Evolutionary conservation across 139 green algal species (phyloP).

Genomic region (Chlorella sp.): DNA sequence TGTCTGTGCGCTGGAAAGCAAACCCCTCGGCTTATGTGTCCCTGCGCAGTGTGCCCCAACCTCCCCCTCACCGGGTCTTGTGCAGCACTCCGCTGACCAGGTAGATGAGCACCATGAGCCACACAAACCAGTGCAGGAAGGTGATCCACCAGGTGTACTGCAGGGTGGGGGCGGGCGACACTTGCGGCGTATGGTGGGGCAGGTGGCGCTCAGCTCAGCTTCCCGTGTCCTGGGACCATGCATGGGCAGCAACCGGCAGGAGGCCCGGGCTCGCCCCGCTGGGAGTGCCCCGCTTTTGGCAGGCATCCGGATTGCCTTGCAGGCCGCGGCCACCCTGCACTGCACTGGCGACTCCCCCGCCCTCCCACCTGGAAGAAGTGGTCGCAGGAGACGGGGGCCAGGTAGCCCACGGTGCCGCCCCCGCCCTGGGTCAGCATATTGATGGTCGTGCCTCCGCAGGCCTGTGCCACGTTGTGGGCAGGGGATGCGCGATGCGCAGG

Average conservation of each 20-base stretch:
- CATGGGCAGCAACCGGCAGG: too few species aligned
- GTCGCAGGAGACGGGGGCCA: conserved; percentile 15
- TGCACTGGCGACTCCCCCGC: too few species aligned
- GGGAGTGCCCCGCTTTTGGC: too few species aligned
- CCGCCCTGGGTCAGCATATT: neutral
- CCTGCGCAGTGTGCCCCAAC: too few species aligned
- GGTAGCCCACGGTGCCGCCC: conserved; percentile 1
- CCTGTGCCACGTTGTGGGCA: neutral
- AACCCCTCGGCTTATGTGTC: neutral
- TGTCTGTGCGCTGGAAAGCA: neutral
- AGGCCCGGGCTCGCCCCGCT: too few species aligned
- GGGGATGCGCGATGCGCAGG: neutral
- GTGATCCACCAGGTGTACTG: conserved; percentile 28
- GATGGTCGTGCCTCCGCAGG: neutral
- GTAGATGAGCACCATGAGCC: conserved; percentile 27
- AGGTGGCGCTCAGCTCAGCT: too few species aligned
- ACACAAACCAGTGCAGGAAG: conserved; percentile 41
- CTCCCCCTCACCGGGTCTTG: conserved; percentile 4
- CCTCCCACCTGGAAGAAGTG: conserved; percentile 20
- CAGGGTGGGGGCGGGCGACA: too few species aligned
- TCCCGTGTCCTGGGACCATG: too few species aligned
- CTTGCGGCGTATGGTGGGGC: too few species aligned
- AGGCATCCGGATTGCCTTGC: too few species aligned
- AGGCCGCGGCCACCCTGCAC: too few species aligned
- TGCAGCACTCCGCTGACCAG: neutral